These are phyloP conservation scores for Fusarium tricinctum DNA, from an alignment of 2,329 filamentous ascomycete genomes.

Conservation along the genomic window DNA sequence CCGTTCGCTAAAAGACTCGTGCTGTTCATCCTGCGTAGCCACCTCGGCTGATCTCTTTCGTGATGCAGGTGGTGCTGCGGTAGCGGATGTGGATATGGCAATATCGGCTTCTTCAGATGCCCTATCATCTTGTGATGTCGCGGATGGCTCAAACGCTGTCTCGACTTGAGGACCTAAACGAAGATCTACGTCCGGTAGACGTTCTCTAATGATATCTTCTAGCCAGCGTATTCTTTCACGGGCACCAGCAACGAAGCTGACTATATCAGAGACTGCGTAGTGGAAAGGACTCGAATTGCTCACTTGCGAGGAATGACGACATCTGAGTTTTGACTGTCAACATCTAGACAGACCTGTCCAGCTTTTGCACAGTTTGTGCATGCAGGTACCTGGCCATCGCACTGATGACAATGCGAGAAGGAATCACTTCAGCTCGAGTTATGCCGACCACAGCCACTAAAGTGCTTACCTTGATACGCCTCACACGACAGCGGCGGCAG, in stretches of 20 bases:
- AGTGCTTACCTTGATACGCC: conserved; percentile 54
- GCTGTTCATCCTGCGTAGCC: background rate
- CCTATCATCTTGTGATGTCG: conserved; percentile 11
- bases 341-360: conserved; percentile 54
- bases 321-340: conserved; percentile 55
- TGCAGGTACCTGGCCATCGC: conserved; percentile 56
- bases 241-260: conserved; percentile 23
- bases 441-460: too few species aligned
- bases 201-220: conserved; percentile 26
- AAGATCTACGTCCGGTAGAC: conserved; percentile 25
- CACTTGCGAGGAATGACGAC: conserved; percentile 55
- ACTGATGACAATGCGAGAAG: conserved; percentile 41
- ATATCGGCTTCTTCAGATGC: background rate
- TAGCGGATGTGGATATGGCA: background rate
- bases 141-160: background rate
- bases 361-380: conserved; percentile 57
- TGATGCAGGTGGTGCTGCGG: conserved; percentile 38
- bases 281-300: too few species aligned
- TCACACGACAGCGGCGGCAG: conserved; percentile 55
- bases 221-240: conserved; percentile 33
- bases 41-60: conserved; percentile 41
- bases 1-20: conserved; percentile 36
- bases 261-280: too few species aligned
- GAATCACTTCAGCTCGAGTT: too few species aligned
- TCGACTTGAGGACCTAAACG: conserved; percentile 18